Base-by-base conservation (phyloP, 2,329 filamentous ascomycete species). In the Colletotrichum caudatum region DNA sequence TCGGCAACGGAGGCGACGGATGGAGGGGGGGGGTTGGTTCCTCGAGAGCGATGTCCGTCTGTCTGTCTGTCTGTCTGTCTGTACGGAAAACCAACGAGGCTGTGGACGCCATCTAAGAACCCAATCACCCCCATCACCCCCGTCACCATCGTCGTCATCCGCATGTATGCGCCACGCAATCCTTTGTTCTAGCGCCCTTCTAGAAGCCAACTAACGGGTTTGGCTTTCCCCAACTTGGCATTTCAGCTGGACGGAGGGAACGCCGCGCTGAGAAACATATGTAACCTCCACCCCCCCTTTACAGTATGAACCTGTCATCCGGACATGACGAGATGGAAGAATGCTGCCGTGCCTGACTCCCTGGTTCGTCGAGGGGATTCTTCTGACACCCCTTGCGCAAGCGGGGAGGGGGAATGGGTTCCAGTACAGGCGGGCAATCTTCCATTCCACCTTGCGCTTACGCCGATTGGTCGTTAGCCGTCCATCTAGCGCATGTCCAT, bases 101-200 rank as follows among this genome's bases (percentile, higher is more conserved):
- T 53, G 35, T 23, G 11, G 41, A 9, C 29, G 26, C 41, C 18
- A 26, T 35, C 44, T 7, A 37, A 8, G 26, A 48, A 18, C 9
- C 18, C 41, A 12, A 39, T 20, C 46, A 41, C 18, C 41, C 41
- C 18, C 41, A 7, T 14, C 14, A 16, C 8, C 41, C 4, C 7
- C 44, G 18, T 46, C 44, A 46, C 51, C 64, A 58, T 26, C 58
- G 59, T 54, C 59, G 53, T 71, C 64, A 71, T 61, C 41, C 39
- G 14, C 48, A 39, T 39, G 26, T 54, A 35, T n/a, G 11, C 23
- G 59, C 46, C 51, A 57, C 39, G 66, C 60, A 60, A 61, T 70
- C 69, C 69, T 72, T 70, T 72, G 69, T 72, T 70, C 69, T 72
- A 72, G 69, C 69, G 69, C 29, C 39, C 51, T 72, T 70, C 69